Conservation (phyloP, 2,329 filamentous ascomycete genomes). For the Xylariaceae sp. region DNA sequence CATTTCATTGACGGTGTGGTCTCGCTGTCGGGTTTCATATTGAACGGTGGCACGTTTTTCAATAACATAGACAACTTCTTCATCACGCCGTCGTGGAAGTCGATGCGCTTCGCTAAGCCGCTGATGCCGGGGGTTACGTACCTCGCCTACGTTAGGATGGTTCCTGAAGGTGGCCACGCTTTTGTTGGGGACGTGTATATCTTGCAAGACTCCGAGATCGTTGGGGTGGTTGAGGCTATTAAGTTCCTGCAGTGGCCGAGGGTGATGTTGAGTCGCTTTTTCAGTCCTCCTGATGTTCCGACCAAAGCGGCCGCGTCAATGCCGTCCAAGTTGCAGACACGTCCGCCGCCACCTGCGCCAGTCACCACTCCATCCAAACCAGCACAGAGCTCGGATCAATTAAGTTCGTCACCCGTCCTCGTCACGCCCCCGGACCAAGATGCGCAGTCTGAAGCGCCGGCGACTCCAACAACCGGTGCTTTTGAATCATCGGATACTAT, state of each 20-base stretch:
- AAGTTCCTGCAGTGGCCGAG: background rate
- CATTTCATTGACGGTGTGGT: constrained; percentile 1
- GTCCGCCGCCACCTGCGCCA: background rate
- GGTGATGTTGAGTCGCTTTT: background rate
- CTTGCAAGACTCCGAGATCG: background rate
- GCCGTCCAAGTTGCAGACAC: background rate
- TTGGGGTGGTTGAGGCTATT: background rate
- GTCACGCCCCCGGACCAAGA: too few species aligned
- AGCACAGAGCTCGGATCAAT: too few species aligned
- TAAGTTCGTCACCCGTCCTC: too few species aligned
- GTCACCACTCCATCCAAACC: background rate
- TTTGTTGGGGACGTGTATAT: constrained; percentile 1
- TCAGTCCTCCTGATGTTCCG: background rate
- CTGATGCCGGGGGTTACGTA: background rate
- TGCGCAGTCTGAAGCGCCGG: too few species aligned
- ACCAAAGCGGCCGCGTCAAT: background rate
- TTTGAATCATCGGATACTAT: too few species aligned
- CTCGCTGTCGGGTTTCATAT: background rate
- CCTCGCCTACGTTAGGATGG: background rate
- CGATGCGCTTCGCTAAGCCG: background rate
- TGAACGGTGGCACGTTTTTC: background rate
- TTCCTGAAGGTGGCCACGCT: background rate
- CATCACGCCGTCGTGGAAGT: background rate
- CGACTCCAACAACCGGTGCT: too few species aligned
- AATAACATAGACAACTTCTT: background rate